phyloP scores from a whole-genome alignment of 805 yeast genomes.

The Lipomyces anomalus region DNA sequence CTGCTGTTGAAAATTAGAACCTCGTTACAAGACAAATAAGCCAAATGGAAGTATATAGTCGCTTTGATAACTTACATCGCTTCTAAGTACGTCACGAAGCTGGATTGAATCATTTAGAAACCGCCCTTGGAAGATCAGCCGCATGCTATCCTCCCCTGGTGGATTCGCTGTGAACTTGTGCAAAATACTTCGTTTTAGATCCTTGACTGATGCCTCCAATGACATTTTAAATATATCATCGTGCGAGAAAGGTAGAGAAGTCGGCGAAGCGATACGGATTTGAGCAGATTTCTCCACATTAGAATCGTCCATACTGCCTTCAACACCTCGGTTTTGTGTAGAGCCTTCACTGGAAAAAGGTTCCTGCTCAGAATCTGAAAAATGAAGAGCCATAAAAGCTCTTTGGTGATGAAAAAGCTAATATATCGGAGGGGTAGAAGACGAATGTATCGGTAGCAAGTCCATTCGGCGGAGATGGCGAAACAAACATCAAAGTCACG shows the following conservation, averaged over 20 bases:
- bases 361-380: no score
- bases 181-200: no score
- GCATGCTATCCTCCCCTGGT: constrained; percentile 8
- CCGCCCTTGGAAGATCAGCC: constrained; percentile 19
- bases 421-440: no score
- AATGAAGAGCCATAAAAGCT: no score
- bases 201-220: not conserved
- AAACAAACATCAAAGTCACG: no score
- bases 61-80: not conserved
- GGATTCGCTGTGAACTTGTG: no score
- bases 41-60: not conserved
- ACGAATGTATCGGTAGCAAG: no score
- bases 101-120: constrained; percentile 10
- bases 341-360: no score
- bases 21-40: not conserved
- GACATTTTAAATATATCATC: no score
- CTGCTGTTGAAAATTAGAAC: not conserved
- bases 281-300: constrained; percentile 10
- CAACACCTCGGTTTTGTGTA: no score
- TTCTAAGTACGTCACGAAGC: not conserved
- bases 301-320: constrained; percentile 4
- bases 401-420: no score
- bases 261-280: constrained; percentile 1
- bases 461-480: no score
- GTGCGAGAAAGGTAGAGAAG: not conserved